Evolutionary conservation across 2,329 filamentous ascomycete genomes (phyloP).

Genomic region (Fusarium proliferatum): DNA sequence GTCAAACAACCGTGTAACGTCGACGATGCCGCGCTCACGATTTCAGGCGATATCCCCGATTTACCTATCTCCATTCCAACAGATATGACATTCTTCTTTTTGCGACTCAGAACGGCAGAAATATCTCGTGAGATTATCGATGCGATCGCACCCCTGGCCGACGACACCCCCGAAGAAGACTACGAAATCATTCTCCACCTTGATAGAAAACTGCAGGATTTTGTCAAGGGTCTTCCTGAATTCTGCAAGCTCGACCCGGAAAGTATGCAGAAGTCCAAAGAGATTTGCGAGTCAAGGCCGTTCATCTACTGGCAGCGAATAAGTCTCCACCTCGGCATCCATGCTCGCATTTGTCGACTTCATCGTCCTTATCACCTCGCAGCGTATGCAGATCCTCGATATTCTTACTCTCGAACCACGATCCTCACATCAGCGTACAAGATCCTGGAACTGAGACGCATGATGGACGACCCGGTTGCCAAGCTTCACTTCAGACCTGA

Average conservation of each 20-base stretch:
- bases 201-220: not conserved
- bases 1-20: not conserved
- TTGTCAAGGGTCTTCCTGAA: not conserved
- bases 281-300: not conserved
- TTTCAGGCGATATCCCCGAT: not conserved
- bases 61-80: not conserved
- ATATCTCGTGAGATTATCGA: constrained; percentile 8
- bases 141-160: not conserved
- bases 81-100: constrained; percentile 5
- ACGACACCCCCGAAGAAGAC: not conserved
- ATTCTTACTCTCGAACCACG: not conserved
- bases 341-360: constrained; percentile 4
- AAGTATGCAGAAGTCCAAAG: not conserved
- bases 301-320: constrained; percentile 3
- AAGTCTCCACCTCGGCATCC: not conserved
- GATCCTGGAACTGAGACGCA: constrained; percentile 1
- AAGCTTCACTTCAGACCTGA: not conserved
- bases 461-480: not conserved
- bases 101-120: not conserved
- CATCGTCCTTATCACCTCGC: constrained; percentile 10
- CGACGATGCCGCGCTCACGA: not conserved
- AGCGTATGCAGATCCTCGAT: not conserved
- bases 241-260: not conserved
- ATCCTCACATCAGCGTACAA: not conserved
- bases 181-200: not conserved